These are phyloP conservation scores for Saccharum officinarum DNA, from an alignment of 176 grass and related monocot genomes.

Conservation along the genomic window DNA sequence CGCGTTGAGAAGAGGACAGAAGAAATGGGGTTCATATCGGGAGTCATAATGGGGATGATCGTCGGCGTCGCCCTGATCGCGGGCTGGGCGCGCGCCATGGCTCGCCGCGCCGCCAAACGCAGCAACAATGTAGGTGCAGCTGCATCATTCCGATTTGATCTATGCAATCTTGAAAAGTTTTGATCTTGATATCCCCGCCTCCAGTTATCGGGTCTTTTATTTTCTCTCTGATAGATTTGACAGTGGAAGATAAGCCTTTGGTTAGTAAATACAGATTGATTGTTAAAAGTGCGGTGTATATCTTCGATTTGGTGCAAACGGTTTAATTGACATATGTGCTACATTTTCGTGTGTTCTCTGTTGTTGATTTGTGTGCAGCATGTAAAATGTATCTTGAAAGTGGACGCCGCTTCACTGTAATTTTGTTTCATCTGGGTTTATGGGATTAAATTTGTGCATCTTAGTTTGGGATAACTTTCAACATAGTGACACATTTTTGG, in stretches of 20 bases:
- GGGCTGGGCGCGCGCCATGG: slow-evolving; percentile 71
- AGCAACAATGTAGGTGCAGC: slow-evolving; percentile 47
- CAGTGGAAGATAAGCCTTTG: background rate
- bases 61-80: slow-evolving; percentile 75
- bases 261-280: background rate
- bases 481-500: background rate
- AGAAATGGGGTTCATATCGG: slow-evolving; percentile 84
- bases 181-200: background rate
- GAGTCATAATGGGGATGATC: slow-evolving; percentile 72
- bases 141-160: slow-evolving; percentile 9
- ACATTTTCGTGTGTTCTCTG: background rate
- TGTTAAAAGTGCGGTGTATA: background rate
- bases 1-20: background rate
- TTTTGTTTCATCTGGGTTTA: background rate
- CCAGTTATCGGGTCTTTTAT: background rate
- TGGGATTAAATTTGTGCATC: background rate
- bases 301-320: background rate
- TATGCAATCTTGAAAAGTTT: background rate
- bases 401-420: background rate
- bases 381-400: background rate
- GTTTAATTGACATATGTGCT: slow-evolving; percentile 1
- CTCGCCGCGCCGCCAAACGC: slow-evolving; percentile 63
- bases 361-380: background rate
- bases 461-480: background rate
- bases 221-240: background rate